phyloP scores from a whole-genome alignment of 768 basidiomycete genomes.

The Suillus brevipes region DNA sequence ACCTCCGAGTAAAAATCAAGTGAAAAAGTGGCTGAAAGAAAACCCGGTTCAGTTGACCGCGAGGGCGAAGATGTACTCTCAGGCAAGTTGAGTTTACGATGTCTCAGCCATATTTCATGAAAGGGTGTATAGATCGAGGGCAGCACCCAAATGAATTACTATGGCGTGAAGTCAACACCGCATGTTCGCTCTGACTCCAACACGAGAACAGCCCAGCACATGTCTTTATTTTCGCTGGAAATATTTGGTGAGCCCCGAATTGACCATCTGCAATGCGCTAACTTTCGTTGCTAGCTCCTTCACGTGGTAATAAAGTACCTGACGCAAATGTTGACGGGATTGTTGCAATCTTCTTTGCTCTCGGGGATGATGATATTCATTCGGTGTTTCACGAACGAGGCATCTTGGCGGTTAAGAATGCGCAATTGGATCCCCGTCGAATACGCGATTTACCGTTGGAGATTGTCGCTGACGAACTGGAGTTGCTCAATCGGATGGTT shows the following conservation, averaged over 20 bases:
- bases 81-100: conserved; percentile 39
- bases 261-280: background rate
- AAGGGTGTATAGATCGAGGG: conserved; percentile 55
- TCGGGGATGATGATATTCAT: conserved; percentile 46
- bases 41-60: conserved; percentile 18
- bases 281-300: conserved; percentile 47
- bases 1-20: conserved; percentile 63
- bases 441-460: conserved; percentile 50
- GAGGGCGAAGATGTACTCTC: conserved; percentile 42
- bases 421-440: conserved; percentile 40
- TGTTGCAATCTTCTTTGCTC: conserved; percentile 69
- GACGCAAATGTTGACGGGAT: conserved; percentile 61
- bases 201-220: conserved; percentile 63
- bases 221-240: conserved; percentile 83
- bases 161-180: conserved; percentile 64
- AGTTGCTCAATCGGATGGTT: conserved; percentile 73
- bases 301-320: conserved; percentile 58
- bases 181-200: conserved; percentile 38
- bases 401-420: conserved; percentile 51
- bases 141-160: conserved; percentile 72
- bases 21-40: conserved; percentile 52
- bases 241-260: conserved; percentile 67
- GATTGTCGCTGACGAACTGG: conserved; percentile 66
- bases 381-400: conserved; percentile 39
- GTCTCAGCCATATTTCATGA: background rate